Base-by-base conservation (phyloP, 371 early-diverging fungal species). In the Basidiobolus heterosporus region DNA sequence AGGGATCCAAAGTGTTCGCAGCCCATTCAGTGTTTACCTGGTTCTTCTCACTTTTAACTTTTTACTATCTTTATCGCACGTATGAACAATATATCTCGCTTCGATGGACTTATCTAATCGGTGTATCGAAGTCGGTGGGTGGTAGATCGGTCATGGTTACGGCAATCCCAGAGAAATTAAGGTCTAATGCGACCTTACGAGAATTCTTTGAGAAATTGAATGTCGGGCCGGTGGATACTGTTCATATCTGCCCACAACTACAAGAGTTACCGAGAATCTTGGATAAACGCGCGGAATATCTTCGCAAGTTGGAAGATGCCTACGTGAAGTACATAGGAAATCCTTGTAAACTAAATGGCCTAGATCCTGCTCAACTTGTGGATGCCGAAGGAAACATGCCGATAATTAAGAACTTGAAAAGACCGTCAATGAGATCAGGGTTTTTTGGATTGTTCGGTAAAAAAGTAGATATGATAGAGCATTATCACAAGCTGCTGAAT, bases 1-100 rank as follows among this genome's bases (percentile, higher is more conserved):
- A 49, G 35, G 22, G 44, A 20, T 44, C 13, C 16, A 35, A 14
- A 21, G 19, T 30, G 1, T 45, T 78, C 0, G 63, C 73, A 58
- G 71, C 74, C 2, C 73, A 72, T 39, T 58, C 73, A 22, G 61
- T 72, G 39, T 74, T 78, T 41, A 74, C 76, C 21, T 78, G 73
- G 59, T 52, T 71, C 36, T 75, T 78, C 52, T 69, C 75, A 15
- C 58, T 75, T 38, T 66, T 72, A 2, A 65, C 75, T 4, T 66
- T 69, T 42, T 75, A 72, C 47, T 70, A 71, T 30, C 59, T 74
- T 7, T 74, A 72, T 56, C 53, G 67, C 38, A 74, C 74, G 23
- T 78, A 74, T 41, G 65, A 72, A 30, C 70, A 66, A 38, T 78
- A 73, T 51, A 62, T 74, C 17, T 50, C 57, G 4, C 62, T 74